phyloP scores from a whole-genome alignment of 352 stramenopile species.

The Phytophthora pini region DNA sequence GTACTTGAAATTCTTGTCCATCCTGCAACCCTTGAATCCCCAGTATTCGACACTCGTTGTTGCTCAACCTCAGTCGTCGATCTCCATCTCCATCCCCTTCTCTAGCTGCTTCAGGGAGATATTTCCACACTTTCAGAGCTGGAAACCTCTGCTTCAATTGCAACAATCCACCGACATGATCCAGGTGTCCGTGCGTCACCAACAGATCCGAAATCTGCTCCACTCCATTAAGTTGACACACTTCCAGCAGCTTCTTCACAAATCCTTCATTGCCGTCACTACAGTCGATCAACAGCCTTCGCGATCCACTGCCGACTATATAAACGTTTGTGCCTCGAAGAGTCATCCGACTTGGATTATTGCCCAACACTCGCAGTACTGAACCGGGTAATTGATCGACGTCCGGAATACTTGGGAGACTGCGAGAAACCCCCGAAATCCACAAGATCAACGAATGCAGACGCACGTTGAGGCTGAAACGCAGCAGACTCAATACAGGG shows the following conservation, averaged over 20 bases:
- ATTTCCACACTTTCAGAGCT: conserved; percentile 73
- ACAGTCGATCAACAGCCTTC: conserved; percentile 77
- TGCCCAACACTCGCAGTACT: conserved; percentile 79
- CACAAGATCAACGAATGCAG: conserved; percentile 54
- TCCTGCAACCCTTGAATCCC: conserved; percentile 51
- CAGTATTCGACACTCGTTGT: conserved; percentile 54
- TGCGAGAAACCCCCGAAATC: conserved; percentile 49
- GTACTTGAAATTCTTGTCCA: conserved; percentile 48
- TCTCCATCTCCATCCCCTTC: conserved; percentile 38
- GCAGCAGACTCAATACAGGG: conserved; percentile 40
- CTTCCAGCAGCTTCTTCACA: conserved; percentile 47
- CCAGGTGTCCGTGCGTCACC: conserved; percentile 89
- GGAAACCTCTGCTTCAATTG: conserved; percentile 62
- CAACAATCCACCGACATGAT: conserved; percentile 89
- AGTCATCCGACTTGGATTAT: conserved; percentile 90
- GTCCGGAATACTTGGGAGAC: conserved; percentile 44
- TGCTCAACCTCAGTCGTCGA: conserved; percentile 49
- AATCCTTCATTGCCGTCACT: conserved; percentile 79
- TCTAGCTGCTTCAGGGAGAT: conserved; percentile 36
- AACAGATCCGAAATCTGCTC: conserved; percentile 77
- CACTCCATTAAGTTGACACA: conserved; percentile 50
- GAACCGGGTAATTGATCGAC: conserved; percentile 51
- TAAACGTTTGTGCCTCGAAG: conserved; percentile 92
- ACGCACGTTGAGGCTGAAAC: conserved; percentile 53
- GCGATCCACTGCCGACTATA: conserved; percentile 70